Evolutionary conservation across 2,329 filamentous ascomycete species (phyloP).

Genomic region (Calonectria hawksworthii): DNA sequence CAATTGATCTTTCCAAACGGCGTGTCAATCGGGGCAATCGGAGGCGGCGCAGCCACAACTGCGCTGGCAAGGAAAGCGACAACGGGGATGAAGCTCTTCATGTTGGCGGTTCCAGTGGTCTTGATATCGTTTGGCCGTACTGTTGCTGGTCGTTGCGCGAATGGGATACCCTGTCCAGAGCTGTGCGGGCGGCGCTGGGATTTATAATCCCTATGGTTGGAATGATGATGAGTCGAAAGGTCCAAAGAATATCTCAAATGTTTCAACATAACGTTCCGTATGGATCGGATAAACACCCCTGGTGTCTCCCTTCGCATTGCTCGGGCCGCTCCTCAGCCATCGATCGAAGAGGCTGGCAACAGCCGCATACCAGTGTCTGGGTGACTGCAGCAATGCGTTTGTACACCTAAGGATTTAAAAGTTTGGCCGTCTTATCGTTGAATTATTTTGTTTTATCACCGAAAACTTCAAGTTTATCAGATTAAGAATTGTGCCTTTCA

Average conservation of each 20-base stretch:
- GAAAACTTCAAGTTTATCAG: no score
- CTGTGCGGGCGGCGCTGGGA: not conserved
- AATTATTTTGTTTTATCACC: no score
- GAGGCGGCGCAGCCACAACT: not conserved
- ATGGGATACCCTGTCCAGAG: no score
- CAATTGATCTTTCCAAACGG: not conserved
- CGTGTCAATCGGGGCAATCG: not conserved
- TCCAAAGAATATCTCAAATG: not conserved
- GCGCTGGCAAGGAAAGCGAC: not conserved
- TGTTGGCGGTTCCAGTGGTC: not conserved
- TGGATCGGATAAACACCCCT: not conserved
- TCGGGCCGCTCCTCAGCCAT: slow-evolving; percentile 3
- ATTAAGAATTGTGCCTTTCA: not conserved
- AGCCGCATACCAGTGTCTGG: not conserved
- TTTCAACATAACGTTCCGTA: not conserved
- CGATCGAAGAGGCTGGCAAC: not conserved
- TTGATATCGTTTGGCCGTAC: not conserved
- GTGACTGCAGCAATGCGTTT: not conserved
- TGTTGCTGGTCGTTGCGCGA: not conserved
- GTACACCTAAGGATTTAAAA: not conserved
- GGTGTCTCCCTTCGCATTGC: not conserved
- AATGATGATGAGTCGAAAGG: not conserved
- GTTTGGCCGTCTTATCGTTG: not conserved
- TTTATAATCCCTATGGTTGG: not conserved
- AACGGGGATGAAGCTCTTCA: not conserved